Percentiles rank a stretch among this genome's conserved stretches.
phyloP scores from a whole-genome alignment of 164 flowering plant species.

The Dillenia turbinata region DNA sequence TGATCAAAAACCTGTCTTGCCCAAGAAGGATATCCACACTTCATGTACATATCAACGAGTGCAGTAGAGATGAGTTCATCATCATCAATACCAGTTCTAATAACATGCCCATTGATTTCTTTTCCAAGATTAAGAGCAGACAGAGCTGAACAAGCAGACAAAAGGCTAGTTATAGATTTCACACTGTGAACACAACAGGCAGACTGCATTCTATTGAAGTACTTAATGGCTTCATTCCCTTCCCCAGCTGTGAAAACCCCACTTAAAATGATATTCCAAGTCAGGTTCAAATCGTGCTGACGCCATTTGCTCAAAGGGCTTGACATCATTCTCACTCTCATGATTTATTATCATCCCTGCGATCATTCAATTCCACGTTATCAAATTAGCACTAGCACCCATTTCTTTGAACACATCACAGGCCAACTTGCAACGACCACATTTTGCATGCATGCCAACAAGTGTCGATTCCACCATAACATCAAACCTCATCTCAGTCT shows the following conservation, averaged over 20 bases:
- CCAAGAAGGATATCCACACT: constrained; percentile 44
- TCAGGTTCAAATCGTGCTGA: constrained; percentile 55
- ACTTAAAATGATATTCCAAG: constrained; percentile 74
- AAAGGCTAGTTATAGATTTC: constrained; percentile 56
- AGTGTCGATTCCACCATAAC: constrained; percentile 58
- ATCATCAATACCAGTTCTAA: constrained; percentile 23
- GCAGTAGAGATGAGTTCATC: constrained; percentile 61
- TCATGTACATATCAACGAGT: constrained; percentile 76
- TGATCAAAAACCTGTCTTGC: constrained; percentile 46
- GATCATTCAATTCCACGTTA: constrained; percentile 76
- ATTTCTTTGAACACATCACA: constrained; percentile 40
- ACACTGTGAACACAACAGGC: constrained; percentile 34
- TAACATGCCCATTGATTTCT: constrained; percentile 53
- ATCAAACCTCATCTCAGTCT: constrained; percentile 28
- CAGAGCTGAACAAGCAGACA: constrained; percentile 50
- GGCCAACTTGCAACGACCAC: constrained; percentile 48
- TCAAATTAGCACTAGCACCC: constrained; percentile 33
- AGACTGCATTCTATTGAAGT: constrained; percentile 53
- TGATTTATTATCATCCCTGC: constrained; percentile 57
- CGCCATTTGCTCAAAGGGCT: constrained; percentile 44
- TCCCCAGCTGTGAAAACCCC: constrained; percentile 49
- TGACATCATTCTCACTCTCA: constrained; percentile 43
- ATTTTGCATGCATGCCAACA: constrained; percentile 69
- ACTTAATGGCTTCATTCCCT: constrained; percentile 38
- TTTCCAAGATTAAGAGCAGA: constrained; percentile 38